Conservation (phyloP, 1,284 basidiomycete species). For the Sanghuangporus weigelae region DNA sequence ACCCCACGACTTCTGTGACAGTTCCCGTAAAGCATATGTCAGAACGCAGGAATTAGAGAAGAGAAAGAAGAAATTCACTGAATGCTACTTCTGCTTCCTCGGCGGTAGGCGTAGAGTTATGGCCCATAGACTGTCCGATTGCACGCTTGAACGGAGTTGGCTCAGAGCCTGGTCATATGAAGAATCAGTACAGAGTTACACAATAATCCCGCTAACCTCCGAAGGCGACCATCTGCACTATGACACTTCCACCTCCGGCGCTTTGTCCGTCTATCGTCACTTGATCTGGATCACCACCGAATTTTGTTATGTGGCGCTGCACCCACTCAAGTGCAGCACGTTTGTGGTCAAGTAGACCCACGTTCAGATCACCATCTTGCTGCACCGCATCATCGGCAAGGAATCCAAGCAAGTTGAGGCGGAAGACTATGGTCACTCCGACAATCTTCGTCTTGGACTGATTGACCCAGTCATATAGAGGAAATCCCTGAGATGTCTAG, state of each 20-base stretch:
- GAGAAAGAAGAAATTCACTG: slow-evolving; percentile 21
- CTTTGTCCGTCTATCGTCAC: slow-evolving; percentile 42
- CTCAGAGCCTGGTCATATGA: slow-evolving; percentile 27
- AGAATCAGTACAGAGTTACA: background rate
- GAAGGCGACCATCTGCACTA: slow-evolving; percentile 39
- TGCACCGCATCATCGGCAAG: slow-evolving; percentile 35
- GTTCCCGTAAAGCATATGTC: slow-evolving; percentile 25
- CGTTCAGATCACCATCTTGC: slow-evolving; percentile 34
- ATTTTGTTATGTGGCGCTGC: slow-evolving; percentile 36
- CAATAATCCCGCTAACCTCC: slow-evolving; percentile 27
- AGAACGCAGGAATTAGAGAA: background rate
- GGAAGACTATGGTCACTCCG: slow-evolving; percentile 50
- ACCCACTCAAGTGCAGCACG: slow-evolving; percentile 43
- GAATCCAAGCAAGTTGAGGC: slow-evolving; percentile 51
- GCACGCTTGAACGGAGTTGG: slow-evolving; percentile 35
- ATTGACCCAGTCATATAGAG: slow-evolving; percentile 48
- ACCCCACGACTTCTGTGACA: slow-evolving; percentile 31
- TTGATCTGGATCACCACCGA: slow-evolving; percentile 37
- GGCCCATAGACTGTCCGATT: slow-evolving; percentile 39
- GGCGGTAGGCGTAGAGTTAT: slow-evolving; percentile 31
- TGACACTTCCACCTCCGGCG: slow-evolving; percentile 38
- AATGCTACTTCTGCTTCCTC: slow-evolving; percentile 31
- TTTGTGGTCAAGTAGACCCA: slow-evolving; percentile 43
- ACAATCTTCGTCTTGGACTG: slow-evolving; percentile 45
- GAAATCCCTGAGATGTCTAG: slow-evolving; percentile 42